Base-by-base conservation (phyloP, 2,329 filamentous ascomycete genomes). In the Byssothecium circinans region DNA sequence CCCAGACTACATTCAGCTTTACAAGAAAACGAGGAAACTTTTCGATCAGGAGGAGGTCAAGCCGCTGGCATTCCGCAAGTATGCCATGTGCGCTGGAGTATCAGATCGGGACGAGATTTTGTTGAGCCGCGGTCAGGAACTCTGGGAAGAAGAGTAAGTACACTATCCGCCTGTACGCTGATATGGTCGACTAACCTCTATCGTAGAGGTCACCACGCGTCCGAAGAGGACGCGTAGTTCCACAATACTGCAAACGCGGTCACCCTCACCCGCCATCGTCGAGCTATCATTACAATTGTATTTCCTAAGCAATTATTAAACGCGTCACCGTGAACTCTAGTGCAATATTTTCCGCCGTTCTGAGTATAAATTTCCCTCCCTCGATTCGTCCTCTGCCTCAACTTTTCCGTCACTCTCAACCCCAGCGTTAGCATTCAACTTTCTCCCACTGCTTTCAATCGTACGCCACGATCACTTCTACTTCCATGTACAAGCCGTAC, bases 111-210 rank as follows among this genome's bases (percentile, higher is more conserved):
- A 52, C 2, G 42, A 33, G 1, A 32, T 46, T 0, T 5, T 56
- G 8, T 8, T 46, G 25, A 19, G 29, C 20, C 39, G 14, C 7
- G 55, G 50, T 0, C 27, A 53, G 29, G 30, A 52, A 32, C 23
- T 53, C 6, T 56, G 53, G 50, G 15, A 41, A 8, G 45, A 47
- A 14, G 45, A 50, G 50, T 52, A 43, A 34, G 50, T 41, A 5
- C 34, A 14, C 17, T 19, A 15, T 15, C 20, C 15, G 8, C 20
- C 8, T 30, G 8, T 3, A 6, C 27, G 45, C 51, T 38, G 5
- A 30, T 30, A 14, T 22, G 34, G 12, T 15, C n/a, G 23, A 20
- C 18, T 49, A 22, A 38, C 22, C 11, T 12, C 5, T 23, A 22
- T 22, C 22, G 23, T 20, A 46, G 43, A 27, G 43, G 37, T 29